Conservation (phyloP, 805 yeast species). For the Zygoascus biomembranicola region DNA sequence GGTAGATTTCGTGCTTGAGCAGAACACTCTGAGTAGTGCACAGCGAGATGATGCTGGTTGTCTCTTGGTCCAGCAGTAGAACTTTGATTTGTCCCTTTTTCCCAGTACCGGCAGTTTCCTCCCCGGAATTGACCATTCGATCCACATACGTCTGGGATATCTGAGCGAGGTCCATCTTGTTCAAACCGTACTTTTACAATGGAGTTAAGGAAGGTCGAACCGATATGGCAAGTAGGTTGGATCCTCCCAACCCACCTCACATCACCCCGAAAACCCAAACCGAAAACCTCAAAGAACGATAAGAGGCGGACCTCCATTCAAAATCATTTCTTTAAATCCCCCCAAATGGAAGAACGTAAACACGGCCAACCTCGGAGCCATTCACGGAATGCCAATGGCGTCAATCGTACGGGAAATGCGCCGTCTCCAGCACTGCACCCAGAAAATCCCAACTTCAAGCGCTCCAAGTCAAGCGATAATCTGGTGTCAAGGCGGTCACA, state of each 20-base stretch:
- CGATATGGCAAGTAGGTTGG: too few species aligned
- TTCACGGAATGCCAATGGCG: not conserved
- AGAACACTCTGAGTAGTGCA: slow-evolving; percentile 81
- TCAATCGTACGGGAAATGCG: not conserved
- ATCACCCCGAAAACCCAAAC: too few species aligned
- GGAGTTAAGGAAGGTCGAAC: too few species aligned
- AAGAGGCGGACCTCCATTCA: too few species aligned
- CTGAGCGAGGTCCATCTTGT: slow-evolving; percentile 30
- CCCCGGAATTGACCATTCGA: slow-evolving; percentile 24
- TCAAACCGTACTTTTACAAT: too few species aligned
- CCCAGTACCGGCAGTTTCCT: slow-evolving; percentile 8
- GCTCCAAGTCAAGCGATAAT: not conserved
- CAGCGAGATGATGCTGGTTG: slow-evolving; percentile 82
- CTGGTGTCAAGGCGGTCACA: slow-evolving; percentile 3
- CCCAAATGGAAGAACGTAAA: not conserved
- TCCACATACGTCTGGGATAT: slow-evolving; percentile 33
- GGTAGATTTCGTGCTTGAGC: slow-evolving; percentile 72
- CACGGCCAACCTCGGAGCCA: not conserved
- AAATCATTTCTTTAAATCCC: too few species aligned
- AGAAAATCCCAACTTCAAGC: not conserved
- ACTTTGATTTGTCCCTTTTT: slow-evolving; percentile 45
- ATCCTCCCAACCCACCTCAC: too few species aligned
- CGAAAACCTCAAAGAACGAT: too few species aligned
- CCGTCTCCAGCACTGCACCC: not conserved
- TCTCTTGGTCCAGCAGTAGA: slow-evolving; percentile 65